phyloP scores from a whole-genome alignment of 2,329 filamentous ascomycete genomes.

The Aspergillus ustus region DNA sequence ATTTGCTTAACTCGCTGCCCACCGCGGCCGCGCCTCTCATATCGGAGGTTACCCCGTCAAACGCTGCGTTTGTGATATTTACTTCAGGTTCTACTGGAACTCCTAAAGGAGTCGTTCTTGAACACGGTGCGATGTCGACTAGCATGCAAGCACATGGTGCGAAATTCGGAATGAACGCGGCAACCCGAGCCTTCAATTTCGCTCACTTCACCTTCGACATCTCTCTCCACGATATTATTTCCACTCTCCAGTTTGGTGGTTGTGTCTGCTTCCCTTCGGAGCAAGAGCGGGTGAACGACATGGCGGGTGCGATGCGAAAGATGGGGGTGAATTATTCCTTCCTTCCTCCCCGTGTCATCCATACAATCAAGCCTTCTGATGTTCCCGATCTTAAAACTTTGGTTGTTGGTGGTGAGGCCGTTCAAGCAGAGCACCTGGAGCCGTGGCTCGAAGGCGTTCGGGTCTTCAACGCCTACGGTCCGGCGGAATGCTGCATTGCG shows the following conservation, averaged over 20 bases:
- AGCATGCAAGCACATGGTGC: constrained; percentile 9
- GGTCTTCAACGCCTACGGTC: constrained; percentile 13
- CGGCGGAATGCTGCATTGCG: constrained; percentile 13
- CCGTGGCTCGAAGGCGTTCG: constrained; percentile 7
- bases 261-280: constrained; percentile 13
- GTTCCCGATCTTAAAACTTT: constrained; percentile 12
- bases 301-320: background rate
- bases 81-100: constrained; percentile 11
- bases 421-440: constrained; percentile 2
- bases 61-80: constrained; percentile 10
- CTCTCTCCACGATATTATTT: constrained; percentile 11
- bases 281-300: constrained; percentile 4
- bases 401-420: constrained; percentile 12
- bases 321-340: constrained; percentile 7
- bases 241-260: constrained; percentile 8
- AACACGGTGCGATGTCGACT: constrained; percentile 4
- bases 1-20: background rate
- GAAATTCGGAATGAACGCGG: background rate
- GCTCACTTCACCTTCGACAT: constrained; percentile 14
- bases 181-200: constrained; percentile 9
- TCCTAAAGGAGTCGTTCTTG: constrained; percentile 9
- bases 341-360: constrained; percentile 7
- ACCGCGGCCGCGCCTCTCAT: background rate
- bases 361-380: constrained; percentile 1
- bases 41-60: background rate